phyloP scores from a whole-genome alignment of 768 basidiomycete species.

The Lentinula aciculospora region DNA sequence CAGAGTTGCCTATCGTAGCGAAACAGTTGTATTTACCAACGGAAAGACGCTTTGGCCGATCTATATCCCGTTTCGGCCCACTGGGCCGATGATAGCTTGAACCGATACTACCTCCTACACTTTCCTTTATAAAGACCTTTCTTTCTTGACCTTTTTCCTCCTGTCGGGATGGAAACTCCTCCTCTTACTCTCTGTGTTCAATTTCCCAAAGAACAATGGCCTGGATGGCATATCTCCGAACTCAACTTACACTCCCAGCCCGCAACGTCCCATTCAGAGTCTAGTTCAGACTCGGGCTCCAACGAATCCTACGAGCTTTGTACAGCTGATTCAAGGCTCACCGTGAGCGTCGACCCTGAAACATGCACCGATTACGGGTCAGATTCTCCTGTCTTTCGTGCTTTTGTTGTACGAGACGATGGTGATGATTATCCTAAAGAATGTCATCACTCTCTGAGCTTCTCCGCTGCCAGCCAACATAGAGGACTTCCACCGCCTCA shows the following conservation, averaged over 20 bases:
- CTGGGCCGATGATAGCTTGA: not conserved
- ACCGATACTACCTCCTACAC: too few relatives aligned
- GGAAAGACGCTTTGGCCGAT: not conserved
- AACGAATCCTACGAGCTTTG: not conserved
- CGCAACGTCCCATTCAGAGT: slow-evolving; percentile 6
- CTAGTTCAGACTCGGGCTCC: slow-evolving; percentile 7
- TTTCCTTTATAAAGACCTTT: not conserved
- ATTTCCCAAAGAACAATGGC: slow-evolving; percentile 27
- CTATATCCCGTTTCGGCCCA: not conserved
- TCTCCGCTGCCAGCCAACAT: not conserved
- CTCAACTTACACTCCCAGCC: slow-evolving; percentile 19
- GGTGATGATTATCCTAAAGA: not conserved
- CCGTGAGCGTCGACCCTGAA: slow-evolving; percentile 25
- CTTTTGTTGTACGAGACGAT: slow-evolving; percentile 8
- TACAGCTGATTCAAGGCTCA: slow-evolving; percentile 6
- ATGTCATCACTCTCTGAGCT: slow-evolving; percentile 10
- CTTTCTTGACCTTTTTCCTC: not conserved
- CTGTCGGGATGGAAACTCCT: not conserved
- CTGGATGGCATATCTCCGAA: slow-evolving; percentile 28
- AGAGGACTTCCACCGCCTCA: slow-evolving; percentile 5
- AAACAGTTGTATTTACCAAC: not conserved
- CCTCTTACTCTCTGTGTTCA: slow-evolving; percentile 21
- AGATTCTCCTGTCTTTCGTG: slow-evolving; percentile 33
- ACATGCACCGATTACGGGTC: slow-evolving; percentile 26
- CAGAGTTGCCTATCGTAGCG: not conserved